Percentiles rank a stretch among this genome's conserved stretches.
Conservation (phyloP, 768 basidiomycete genomes). For the Boletus bicolor region DNA sequence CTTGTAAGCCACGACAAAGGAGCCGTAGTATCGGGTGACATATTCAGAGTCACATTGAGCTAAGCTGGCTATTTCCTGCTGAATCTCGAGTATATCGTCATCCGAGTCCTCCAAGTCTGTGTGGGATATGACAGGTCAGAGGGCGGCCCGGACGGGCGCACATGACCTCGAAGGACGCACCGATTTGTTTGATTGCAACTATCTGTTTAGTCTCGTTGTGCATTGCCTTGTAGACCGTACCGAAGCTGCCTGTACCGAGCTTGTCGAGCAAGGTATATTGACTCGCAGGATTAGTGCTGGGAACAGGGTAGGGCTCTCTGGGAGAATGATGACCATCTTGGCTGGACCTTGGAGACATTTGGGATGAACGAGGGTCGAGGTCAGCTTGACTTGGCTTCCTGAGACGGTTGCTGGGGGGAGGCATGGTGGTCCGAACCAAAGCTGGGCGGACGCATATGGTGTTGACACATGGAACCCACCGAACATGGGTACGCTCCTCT, state of each 20-base stretch:
- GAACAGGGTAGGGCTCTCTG: slow-evolving; percentile 64
- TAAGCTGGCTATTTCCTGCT: slow-evolving; percentile 95
- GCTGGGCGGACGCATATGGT: slow-evolving; percentile 7
- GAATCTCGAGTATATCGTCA: slow-evolving; percentile 98
- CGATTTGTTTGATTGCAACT: slow-evolving; percentile 98
- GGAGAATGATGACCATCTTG: slow-evolving; percentile 33
- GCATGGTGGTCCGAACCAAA: slow-evolving; percentile 39
- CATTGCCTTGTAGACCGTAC: slow-evolving; percentile 95
- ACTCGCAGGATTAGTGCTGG: slow-evolving; percentile 77
- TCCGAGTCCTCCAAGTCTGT: slow-evolving; percentile 96
- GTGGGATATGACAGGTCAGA: not conserved
- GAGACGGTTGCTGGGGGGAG: slow-evolving; percentile 36
- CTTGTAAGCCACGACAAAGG: slow-evolving; percentile 95
- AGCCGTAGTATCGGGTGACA: slow-evolving; percentile 94
- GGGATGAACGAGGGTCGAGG: slow-evolving; percentile 41
- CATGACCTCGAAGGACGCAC: slow-evolving; percentile 42
- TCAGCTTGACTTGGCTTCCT: slow-evolving; percentile 39
- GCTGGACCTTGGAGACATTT: slow-evolving; percentile 42
- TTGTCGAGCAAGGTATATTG: slow-evolving; percentile 94
- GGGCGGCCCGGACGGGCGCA: slow-evolving; percentile 4
- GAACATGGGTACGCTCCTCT: slow-evolving; percentile 13
- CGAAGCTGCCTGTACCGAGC: slow-evolving; percentile 96
- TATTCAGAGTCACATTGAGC: slow-evolving; percentile 96
- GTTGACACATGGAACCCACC: slow-evolving; percentile 20
- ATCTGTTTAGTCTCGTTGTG: slow-evolving; percentile 92